These are phyloP conservation scores for Boletellus sp. DNA, from an alignment of 768 basidiomycete genomes.

Conservation along the genomic window DNA sequence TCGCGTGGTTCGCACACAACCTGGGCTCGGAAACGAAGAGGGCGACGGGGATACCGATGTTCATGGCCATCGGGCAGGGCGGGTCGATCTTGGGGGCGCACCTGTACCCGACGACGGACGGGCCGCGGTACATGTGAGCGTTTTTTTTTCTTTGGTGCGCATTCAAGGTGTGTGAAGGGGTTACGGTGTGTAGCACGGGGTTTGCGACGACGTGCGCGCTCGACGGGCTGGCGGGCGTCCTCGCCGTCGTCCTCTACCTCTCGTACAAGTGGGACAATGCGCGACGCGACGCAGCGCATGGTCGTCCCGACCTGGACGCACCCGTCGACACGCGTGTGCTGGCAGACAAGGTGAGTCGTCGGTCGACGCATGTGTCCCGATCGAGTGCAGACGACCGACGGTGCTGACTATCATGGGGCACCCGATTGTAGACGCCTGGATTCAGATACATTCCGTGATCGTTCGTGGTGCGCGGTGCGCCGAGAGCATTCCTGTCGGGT, in stretches of 20 bases:
- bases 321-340: conserved; percentile 58
- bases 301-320: conserved; percentile 42
- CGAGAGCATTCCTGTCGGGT: too few species aligned
- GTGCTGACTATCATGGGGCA: too few species aligned
- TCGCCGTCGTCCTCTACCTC: conserved; percentile 47
- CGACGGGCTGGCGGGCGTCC: conserved; percentile 10
- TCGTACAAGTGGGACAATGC: conserved; percentile 64
- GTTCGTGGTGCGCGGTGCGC: too few species aligned
- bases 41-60: conserved; percentile 72
- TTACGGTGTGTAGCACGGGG: conserved; percentile 38
- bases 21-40: conserved; percentile 76
- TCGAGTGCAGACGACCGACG: not conserved
- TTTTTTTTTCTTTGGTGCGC: not conserved
- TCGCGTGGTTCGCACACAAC: conserved; percentile 80
- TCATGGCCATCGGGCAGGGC: conserved; percentile 78
- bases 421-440: conserved; percentile 8
- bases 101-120: conserved; percentile 60
- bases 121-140: conserved; percentile 62
- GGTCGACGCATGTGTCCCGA: too few species aligned
- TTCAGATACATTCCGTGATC: conserved; percentile 24
- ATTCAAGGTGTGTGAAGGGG: not conserved
- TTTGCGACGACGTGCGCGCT: conserved; percentile 48
- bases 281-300: conserved; percentile 48
- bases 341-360: conserved; percentile 56
- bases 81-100: conserved; percentile 76